phyloP scores from a whole-genome alignment of 1,284 basidiomycete genomes.

The Cutaneotrichosporon cutaneum region DNA sequence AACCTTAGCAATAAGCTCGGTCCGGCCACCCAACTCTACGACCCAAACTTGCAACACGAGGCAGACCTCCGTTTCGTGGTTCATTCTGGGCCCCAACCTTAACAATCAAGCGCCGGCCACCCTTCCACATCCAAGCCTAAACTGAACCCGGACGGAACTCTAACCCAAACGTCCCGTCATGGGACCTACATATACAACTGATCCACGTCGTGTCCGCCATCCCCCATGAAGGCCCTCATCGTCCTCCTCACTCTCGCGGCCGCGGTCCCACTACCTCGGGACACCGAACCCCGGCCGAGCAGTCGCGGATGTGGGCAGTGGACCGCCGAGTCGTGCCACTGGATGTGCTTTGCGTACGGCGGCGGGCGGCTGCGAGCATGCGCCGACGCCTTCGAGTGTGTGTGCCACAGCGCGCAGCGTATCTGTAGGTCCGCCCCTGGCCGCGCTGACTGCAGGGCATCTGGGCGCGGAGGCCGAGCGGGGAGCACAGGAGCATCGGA shows the following conservation, averaged over 20 bases:
- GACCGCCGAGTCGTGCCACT: background rate
- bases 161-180: background rate
- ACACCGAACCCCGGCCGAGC: background rate
- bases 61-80: too few relatives aligned
- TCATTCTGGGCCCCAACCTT: too few relatives aligned
- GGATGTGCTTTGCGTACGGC: background rate
- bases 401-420: background rate
- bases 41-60: too few relatives aligned
- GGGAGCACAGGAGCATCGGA: background rate
- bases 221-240: background rate
- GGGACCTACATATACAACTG: too few relatives aligned
- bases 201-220: too few relatives aligned
- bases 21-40: too few relatives aligned
- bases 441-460: background rate
- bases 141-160: background rate
- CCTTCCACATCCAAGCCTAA: too few relatives aligned
- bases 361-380: background rate
- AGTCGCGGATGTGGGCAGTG: background rate
- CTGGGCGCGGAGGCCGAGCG: background rate
- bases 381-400: background rate
- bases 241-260: background rate
- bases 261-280: background rate
- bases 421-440: background rate
- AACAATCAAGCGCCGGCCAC: too few relatives aligned
- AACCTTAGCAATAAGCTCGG: too few relatives aligned